Conservation (phyloP, 2,329 filamentous ascomycete species). For the Pseudocercospora macadamiae region DNA sequence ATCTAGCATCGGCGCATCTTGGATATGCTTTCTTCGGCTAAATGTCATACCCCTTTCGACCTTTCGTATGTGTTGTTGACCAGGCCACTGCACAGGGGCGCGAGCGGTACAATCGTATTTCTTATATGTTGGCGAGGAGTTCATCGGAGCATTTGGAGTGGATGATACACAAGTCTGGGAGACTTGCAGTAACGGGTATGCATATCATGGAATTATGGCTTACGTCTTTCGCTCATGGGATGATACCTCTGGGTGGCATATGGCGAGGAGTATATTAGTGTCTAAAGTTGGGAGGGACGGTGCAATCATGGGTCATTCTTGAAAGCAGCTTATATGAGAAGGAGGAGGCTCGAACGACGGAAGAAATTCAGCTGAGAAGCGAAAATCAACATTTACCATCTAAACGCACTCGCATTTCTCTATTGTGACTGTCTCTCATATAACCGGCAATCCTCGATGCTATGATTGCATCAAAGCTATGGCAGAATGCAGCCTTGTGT, state of each 20-base stretch:
- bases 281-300: constrained; percentile 9
- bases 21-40: constrained; percentile 6
- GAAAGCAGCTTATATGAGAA: not conserved
- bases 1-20: constrained; percentile 31
- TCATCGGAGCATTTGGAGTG: constrained; percentile 12
- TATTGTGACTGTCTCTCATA: too few species aligned
- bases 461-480: too few species aligned
- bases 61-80: constrained; percentile 22
- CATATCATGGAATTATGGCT: constrained; percentile 23
- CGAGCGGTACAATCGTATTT: constrained; percentile 3
- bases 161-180: constrained; percentile 5
- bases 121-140: constrained; percentile 22
- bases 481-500: too few species aligned
- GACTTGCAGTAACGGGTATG: constrained; percentile 16
- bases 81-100: not conserved
- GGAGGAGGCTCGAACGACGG: too few species aligned
- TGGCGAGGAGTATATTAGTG: constrained; percentile 24
- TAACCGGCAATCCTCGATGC: too few species aligned
- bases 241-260: constrained; percentile 23
- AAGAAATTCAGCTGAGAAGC: too few species aligned
- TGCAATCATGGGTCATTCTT: not conserved
- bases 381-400: too few species aligned
- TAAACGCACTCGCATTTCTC: too few species aligned
- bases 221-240: constrained; percentile 22
- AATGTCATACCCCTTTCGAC: constrained; percentile 10